phyloP scores from a whole-genome alignment of 2,329 filamentous ascomycete genomes.

The Xylariomycetidae sp. region DNA sequence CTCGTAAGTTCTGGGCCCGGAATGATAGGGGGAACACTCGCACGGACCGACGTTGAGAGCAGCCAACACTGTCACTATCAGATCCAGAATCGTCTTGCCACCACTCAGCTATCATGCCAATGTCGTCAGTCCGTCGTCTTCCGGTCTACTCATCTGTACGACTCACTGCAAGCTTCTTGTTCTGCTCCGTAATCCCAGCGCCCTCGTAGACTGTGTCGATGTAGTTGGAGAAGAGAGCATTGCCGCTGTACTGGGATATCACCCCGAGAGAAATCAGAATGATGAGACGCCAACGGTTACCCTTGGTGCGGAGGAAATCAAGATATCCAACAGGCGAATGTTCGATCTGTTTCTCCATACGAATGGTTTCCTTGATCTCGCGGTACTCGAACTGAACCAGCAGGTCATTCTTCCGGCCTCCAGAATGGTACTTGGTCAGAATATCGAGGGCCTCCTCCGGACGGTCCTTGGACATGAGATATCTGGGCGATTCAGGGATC shows the following conservation, averaged over 20 bases:
- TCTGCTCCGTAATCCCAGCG: constrained; percentile 52
- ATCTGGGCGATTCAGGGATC: constrained; percentile 63
- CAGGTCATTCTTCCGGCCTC: constrained; percentile 50
- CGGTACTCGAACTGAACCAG: constrained; percentile 61
- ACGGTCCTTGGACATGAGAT: constrained; percentile 57
- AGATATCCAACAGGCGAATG: constrained; percentile 44
- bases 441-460: constrained; percentile 56
- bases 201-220: constrained; percentile 56
- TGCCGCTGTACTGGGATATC: constrained; percentile 64
- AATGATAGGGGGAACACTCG: neutral
- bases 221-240: constrained; percentile 62
- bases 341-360: constrained; percentile 41
- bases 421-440: constrained; percentile 58
- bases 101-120: constrained; percentile 33
- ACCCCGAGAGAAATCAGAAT: constrained; percentile 58
- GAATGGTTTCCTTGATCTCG: constrained; percentile 60
- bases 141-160: neutral
- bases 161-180: constrained; percentile 48
- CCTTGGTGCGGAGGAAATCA: constrained; percentile 56
- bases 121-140: neutral
- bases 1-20: neutral
- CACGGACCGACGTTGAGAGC: constrained; percentile 37
- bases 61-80: constrained; percentile 50
- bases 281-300: constrained; percentile 58
- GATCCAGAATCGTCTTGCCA: constrained; percentile 53